Percentiles rank a stretch among this genome's conserved stretches.
Evolutionary conservation across 2,329 filamentous ascomycete genomes (phyloP).

Genomic region (Diplodia sapinea): DNA sequence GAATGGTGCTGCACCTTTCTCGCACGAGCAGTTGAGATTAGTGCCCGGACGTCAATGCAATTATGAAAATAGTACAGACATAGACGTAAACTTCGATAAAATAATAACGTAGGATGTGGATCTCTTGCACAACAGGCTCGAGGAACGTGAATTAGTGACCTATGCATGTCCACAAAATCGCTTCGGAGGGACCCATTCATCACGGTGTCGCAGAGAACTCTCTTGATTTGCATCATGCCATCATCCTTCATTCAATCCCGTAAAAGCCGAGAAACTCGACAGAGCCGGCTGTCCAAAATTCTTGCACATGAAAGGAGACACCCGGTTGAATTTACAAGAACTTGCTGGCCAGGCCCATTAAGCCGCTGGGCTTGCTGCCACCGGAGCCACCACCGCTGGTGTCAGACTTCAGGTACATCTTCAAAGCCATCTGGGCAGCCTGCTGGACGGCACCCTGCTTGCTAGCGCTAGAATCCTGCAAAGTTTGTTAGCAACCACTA

Average conservation of each 20-base stretch:
- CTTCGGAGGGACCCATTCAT: neutral
- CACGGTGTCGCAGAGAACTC: neutral
- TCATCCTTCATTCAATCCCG: slow-evolving; percentile 16
- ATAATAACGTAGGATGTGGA: too few species aligned
- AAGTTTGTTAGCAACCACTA: slow-evolving; percentile 29
- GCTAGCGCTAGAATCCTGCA: slow-evolving; percentile 60
- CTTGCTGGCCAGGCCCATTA: slow-evolving; percentile 66
- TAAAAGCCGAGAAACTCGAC: neutral
- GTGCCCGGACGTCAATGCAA: too few species aligned
- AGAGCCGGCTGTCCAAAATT: neutral
- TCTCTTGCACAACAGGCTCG: too few species aligned
- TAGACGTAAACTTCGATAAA: too few species aligned
- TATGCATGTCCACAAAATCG: neutral
- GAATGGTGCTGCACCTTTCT: too few species aligned
- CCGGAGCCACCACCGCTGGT: slow-evolving; percentile 52
- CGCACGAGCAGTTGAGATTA: too few species aligned
- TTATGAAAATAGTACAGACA: too few species aligned
- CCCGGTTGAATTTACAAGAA: slow-evolving; percentile 52
- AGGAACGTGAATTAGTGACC: too few species aligned
- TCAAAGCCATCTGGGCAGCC: slow-evolving; percentile 84
- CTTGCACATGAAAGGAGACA: slow-evolving; percentile 8
- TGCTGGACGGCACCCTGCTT: slow-evolving; percentile 81
- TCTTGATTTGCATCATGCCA: neutral
- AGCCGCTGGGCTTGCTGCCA: slow-evolving; percentile 52
- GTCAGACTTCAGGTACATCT: slow-evolving; percentile 88